Percentiles rank a stretch among this genome's conserved stretches.
phyloP scores from a whole-genome alignment of 1,284 basidiomycete genomes.

The Cryptococcus sp. region DNA sequence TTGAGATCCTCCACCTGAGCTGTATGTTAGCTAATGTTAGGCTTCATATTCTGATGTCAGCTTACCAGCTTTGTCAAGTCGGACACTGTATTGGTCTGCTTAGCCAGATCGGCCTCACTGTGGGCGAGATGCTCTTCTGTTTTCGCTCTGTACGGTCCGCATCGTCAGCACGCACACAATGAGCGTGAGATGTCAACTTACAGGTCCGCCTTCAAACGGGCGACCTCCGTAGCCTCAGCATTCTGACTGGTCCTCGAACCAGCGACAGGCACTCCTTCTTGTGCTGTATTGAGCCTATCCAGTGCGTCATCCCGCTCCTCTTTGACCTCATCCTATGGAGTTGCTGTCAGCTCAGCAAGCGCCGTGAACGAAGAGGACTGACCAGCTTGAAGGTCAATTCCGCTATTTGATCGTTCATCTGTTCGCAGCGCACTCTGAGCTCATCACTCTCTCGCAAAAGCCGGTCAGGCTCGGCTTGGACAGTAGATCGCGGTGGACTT shows the following conservation, averaged over 20 bases:
- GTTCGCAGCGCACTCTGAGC: conserved; percentile 36
- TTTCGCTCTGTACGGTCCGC: conserved; percentile 53
- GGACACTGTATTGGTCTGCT: conserved; percentile 66
- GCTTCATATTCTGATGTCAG: neutral
- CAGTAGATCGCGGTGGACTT: conserved; percentile 24
- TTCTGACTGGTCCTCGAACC: conserved; percentile 60
- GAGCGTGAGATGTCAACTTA: conserved; percentile 55
- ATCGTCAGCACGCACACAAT: conserved; percentile 15
- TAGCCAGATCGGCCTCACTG: conserved; percentile 76
- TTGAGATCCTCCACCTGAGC: conserved; percentile 74
- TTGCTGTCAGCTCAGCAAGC: neutral
- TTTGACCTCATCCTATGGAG: conserved; percentile 30
- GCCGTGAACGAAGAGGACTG: conserved; percentile 5
- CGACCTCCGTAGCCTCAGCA: conserved; percentile 62
- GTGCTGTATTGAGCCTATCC: conserved; percentile 16
- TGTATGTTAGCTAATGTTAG: conserved; percentile 5
- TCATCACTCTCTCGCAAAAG: conserved; percentile 46
- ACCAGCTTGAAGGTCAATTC: conserved; percentile 38
- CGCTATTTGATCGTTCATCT: conserved; percentile 47
- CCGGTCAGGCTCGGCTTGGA: conserved; percentile 42
- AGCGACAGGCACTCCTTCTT: conserved; percentile 61
- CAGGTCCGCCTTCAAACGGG: conserved; percentile 74
- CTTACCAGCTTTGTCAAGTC: conserved; percentile 69
- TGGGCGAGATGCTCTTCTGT: conserved; percentile 80
- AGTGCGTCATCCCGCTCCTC: conserved; percentile 31